Evolutionary conservation across 2,329 filamentous ascomycete genomes (phyloP).

Genomic region (Hymenoscyphus linearis): DNA sequence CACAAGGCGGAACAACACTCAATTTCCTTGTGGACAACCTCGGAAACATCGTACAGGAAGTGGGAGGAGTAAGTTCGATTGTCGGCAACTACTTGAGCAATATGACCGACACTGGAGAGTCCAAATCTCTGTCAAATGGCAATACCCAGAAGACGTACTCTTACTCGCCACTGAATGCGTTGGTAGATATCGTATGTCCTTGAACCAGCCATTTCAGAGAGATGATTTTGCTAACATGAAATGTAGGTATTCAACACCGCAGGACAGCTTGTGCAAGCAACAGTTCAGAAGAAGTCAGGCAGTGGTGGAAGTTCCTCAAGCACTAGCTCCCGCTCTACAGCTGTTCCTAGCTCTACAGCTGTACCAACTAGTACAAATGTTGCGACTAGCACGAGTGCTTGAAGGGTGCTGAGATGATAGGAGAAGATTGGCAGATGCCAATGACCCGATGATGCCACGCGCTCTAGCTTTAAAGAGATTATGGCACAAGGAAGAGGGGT

Average conservation of each 20-base stretch:
- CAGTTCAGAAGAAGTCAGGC: slow-evolving; percentile 27
- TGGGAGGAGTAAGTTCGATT: slow-evolving; percentile 46
- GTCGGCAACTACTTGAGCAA: slow-evolving; percentile 54
- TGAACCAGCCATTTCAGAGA: neutral
- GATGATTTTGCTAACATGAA: neutral
- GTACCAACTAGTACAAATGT: too few species aligned
- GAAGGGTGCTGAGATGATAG: too few species aligned
- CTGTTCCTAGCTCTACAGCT: neutral
- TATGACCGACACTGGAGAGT: slow-evolving; percentile 46
- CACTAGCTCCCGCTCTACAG: neutral
- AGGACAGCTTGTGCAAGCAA: slow-evolving; percentile 49
- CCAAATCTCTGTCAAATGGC: slow-evolving; percentile 32
- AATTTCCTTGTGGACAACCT: slow-evolving; percentile 56
- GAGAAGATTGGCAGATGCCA: too few species aligned
- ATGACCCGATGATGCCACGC: too few species aligned
- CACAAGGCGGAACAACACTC: slow-evolving; percentile 48
- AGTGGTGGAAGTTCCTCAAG: neutral
- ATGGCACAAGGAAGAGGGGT: too few species aligned
- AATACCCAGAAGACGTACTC: slow-evolving; percentile 46
- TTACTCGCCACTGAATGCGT: slow-evolving; percentile 43
- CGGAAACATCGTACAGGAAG: slow-evolving; percentile 58
- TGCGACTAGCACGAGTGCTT: too few species aligned
- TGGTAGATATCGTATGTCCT: slow-evolving; percentile 45
- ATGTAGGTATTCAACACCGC: slow-evolving; percentile 41
- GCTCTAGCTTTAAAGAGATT: too few species aligned